A percentile compares a stretch with the other conserved stretches of the same genome.
Evolutionary conservation across 2,329 filamentous ascomycete genomes (phyloP).

Genomic region (Colletotrichum gloeosporioides): DNA sequence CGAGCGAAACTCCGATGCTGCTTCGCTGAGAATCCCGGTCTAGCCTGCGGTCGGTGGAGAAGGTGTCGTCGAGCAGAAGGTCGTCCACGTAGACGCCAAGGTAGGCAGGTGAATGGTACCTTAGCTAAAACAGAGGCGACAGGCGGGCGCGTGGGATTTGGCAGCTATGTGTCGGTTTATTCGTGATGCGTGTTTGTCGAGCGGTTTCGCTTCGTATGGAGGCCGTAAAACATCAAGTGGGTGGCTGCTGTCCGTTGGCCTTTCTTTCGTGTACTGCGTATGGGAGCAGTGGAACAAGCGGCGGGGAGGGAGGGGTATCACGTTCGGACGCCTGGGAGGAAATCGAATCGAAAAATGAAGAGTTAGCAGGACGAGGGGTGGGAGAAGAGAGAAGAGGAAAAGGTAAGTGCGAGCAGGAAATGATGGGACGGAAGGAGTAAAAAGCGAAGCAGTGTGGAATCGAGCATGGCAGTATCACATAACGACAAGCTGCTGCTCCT

Average conservation of each 20-base stretch:
- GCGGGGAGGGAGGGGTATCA: neutral
- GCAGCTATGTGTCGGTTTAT: neutral
- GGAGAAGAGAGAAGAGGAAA: neutral
- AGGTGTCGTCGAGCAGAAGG: neutral
- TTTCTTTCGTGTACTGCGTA: neutral
- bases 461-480: conserved; percentile 15
- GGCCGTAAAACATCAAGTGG: neutral
- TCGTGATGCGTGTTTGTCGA: neutral
- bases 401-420: neutral
- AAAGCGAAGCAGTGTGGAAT: conserved; percentile 3
- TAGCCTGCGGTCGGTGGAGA: conserved; percentile 4
- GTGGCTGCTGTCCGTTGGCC: neutral
- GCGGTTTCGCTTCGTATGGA: neutral
- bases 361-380: neutral
- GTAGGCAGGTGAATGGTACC: neutral
- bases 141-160: neutral
- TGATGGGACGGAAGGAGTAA: conserved; percentile 18
- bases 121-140: neutral
- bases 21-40: neutral
- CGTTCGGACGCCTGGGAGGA: neutral
- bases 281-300: neutral
- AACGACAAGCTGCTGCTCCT: neutral
- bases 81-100: neutral
- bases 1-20: conserved; percentile 1
- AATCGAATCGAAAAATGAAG: neutral